Conservation (phyloP, 2,329 filamentous ascomycete species). For the Phoma herbarum region DNA sequence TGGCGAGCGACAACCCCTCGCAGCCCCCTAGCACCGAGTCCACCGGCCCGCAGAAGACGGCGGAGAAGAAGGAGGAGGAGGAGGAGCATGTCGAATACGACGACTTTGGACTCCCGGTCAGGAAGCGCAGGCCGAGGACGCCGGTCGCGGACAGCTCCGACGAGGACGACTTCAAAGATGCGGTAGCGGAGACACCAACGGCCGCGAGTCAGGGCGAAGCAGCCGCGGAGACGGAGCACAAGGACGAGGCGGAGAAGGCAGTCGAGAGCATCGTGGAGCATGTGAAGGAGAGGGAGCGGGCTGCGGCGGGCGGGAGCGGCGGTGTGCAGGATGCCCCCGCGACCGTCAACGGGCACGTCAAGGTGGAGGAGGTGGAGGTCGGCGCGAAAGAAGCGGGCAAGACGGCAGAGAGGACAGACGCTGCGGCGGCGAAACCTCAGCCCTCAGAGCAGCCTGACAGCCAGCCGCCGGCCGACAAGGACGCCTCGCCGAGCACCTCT, state of each 20-base stretch:
- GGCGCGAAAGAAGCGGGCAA: background rate
- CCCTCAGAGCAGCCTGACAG: conserved; percentile 4
- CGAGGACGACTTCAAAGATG: conserved; percentile 42
- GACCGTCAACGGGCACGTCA: conserved; percentile 7
- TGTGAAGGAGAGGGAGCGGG: conserved; percentile 15
- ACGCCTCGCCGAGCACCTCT: conserved; percentile 4
- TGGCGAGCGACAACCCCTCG: conserved; percentile 42
- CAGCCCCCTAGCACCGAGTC: conserved; percentile 39
- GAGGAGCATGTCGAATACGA: conserved; percentile 62
- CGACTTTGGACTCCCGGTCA: conserved; percentile 75
- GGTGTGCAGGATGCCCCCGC: background rate
- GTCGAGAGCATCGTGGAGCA: conserved; percentile 31
- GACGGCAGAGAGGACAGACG: conserved; percentile 10
- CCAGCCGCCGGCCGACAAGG: background rate
- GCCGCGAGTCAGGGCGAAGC: conserved; percentile 9
- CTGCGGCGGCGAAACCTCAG: conserved; percentile 1
- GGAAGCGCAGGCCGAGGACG: conserved; percentile 53
- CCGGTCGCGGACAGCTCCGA: conserved; percentile 41
- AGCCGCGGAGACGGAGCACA: conserved; percentile 4
- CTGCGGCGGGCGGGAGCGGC: conserved; percentile 1
- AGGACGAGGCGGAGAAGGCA: conserved; percentile 31
- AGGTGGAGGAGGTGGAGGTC: conserved; percentile 18
- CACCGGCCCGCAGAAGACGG: conserved; percentile 27
- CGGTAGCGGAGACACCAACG: conserved; percentile 22
- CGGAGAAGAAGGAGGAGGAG: conserved; percentile 23